Conservation (phyloP, 2,329 filamentous ascomycete species). For the Cladosporium velox region DNA sequence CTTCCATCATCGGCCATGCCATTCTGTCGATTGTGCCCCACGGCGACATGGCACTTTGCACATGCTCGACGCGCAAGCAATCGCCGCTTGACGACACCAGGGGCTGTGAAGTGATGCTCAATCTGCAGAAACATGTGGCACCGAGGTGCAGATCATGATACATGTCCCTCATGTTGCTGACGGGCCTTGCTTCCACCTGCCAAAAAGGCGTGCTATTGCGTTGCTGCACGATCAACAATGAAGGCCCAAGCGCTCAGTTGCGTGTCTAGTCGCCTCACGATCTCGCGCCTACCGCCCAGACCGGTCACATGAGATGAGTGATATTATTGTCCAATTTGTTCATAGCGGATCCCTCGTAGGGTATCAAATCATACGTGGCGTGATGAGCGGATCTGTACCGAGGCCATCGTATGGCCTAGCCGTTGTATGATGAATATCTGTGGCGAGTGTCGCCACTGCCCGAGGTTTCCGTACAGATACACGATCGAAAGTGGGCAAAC, state of each 20-base stretch:
- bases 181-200: background rate
- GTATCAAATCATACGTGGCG: background rate
- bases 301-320: constrained; percentile 8
- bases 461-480: background rate
- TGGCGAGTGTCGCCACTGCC: background rate
- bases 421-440: background rate
- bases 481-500: background rate
- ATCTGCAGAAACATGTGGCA: background rate
- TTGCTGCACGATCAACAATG: background rate
- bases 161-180: background rate
- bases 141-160: background rate
- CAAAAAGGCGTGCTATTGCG: constrained; percentile 10
- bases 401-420: background rate
- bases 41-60: constrained; percentile 3
- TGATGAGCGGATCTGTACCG: background rate
- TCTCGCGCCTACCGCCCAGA: background rate
- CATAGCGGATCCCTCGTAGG: background rate
- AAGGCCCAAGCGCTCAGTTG: constrained; percentile 1
- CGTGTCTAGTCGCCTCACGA: constrained; percentile 5
- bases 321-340: background rate
- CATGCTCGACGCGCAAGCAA: background rate
- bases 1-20: constrained; percentile 4
- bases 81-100: background rate
- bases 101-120: background rate
- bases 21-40: background rate